Evolutionary conservation across 2,329 filamentous ascomycete species (phyloP), one percentile per base, ranked within the genome.

Genomic region (Trichoderma koningii): DNA sequence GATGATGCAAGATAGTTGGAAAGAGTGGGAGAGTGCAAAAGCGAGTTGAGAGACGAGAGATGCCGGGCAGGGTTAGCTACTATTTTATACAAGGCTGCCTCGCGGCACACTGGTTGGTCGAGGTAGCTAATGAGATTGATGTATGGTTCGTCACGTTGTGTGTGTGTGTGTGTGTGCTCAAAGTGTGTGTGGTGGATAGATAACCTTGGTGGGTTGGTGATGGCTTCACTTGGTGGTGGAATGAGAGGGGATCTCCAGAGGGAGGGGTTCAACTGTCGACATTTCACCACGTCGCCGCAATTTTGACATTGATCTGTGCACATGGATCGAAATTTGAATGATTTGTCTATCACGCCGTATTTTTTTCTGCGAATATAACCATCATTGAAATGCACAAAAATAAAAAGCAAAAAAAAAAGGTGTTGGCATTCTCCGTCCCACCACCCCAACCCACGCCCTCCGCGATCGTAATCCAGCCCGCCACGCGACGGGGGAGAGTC

Each of bases 401-500:
- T 73, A 72, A 74, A 73, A 78, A 71, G 67, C 73, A 71, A 74
- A 77, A 76, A 77, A 74, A 77, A 74, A 74, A 76, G 75, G 79
- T 82, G 85, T 71, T 82, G 69, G 77, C 79, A 47, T 75, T 79
- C 79, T 81, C 84, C 80, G 85, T 84, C 84, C 81, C 81, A 76
- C 76, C 74, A 75, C 75, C 73, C 78, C 78, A 81, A 78, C 80
- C 82, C 85, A 87, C 83, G 78, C 84, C 84, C 83, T 81, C 75
- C 81, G 79, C 82, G 80, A 82, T 82, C 85, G 87, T 88, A 77
- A 83, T 89, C 87, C 87, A 86, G 78, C 81, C 79, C 86, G 87
- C 87, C 86, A 89, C 82, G 82, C 82, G 83, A 87, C 85, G 87
- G 86, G 85, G 86, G 84, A 86, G 82, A 87, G 81, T 76, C 76